Evolutionary conservation across 2,329 filamentous ascomycete genomes (phyloP).

Genomic region (Paecilomyces sp.): DNA sequence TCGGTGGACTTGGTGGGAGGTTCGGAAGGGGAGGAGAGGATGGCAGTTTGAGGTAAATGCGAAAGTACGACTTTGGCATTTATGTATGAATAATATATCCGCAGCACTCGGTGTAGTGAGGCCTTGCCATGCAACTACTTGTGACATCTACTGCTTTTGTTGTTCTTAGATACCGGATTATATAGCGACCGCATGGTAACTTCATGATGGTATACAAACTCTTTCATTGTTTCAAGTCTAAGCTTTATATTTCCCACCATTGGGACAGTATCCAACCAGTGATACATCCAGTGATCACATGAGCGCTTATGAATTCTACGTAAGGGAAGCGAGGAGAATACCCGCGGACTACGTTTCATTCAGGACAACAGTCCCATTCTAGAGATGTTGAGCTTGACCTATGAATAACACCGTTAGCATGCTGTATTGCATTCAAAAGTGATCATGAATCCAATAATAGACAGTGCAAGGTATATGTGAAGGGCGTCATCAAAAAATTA

Average conservation of each 20-base stretch:
- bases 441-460: background rate
- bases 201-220: background rate
- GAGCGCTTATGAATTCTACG: background rate
- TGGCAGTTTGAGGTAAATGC: conserved; percentile 6
- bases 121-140: background rate
- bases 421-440: background rate
- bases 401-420: background rate
- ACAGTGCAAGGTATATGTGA: background rate
- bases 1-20: conserved; percentile 65
- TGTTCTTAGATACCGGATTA: background rate
- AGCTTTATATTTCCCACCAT: background rate
- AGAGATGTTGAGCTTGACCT: background rate
- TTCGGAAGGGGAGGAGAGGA: conserved; percentile 50
- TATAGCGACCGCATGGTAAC: background rate
- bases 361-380: background rate
- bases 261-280: background rate
- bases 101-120: background rate
- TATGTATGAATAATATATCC: background rate
- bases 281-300: background rate
- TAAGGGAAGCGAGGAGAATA: background rate
- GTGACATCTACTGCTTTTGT: background rate
- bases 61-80: background rate
- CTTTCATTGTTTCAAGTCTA: background rate
- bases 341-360: background rate
- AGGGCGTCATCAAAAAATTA: conserved; percentile 63